A percentile compares a stretch with the other conserved stretches of the same genome.
Evolutionary conservation across 2,329 filamentous ascomycete genomes (phyloP).

Genomic region (Mariannaea elegans): DNA sequence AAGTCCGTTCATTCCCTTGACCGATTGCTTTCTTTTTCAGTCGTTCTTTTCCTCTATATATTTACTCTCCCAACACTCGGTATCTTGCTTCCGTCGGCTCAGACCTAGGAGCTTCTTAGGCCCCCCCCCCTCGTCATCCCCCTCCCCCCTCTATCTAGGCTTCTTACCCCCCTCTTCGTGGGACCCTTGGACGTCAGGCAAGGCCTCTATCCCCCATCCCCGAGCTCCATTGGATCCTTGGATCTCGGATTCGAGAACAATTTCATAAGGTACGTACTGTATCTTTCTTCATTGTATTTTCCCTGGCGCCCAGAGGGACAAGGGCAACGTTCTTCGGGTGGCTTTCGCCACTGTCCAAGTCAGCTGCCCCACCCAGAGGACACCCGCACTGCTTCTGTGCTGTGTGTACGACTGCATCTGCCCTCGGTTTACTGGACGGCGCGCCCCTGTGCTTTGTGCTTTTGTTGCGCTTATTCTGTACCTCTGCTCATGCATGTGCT

Average conservation of each 20-base stretch:
- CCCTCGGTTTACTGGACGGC: background rate
- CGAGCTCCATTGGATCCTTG: slow-evolving; percentile 21
- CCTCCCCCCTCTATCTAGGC: slow-evolving; percentile 11
- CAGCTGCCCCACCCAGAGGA: slow-evolving; percentile 45
- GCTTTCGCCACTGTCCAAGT: slow-evolving; percentile 45
- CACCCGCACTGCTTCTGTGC: slow-evolving; percentile 31
- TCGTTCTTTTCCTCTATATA: background rate
- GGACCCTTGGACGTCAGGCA: slow-evolving; percentile 25
- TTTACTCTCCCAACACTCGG: slow-evolving; percentile 15
- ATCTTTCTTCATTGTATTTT: slow-evolving; percentile 2
- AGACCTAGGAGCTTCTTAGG: slow-evolving; percentile 15
- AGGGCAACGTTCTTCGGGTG: slow-evolving; percentile 28
- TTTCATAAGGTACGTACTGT: slow-evolving; percentile 18
- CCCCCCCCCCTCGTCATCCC: slow-evolving; percentile 10
- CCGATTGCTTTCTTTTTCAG: background rate
- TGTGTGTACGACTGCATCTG: slow-evolving; percentile 10
- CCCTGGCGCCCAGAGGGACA: slow-evolving; percentile 13
- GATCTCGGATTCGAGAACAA: slow-evolving; percentile 25
- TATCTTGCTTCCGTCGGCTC: slow-evolving; percentile 19
- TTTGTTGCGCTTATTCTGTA: background rate
- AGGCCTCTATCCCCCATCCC: slow-evolving; percentile 19
- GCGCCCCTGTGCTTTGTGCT: slow-evolving; percentile 7
- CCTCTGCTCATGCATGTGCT: slow-evolving; percentile 22
- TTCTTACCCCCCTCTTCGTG: slow-evolving; percentile 5
- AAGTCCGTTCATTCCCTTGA: slow-evolving; percentile 11